Evolutionary conservation across 768 basidiomycete genomes (phyloP), one percentile per base, ranked within the genome.

Genomic region (Suillus cothurnatus): DNA sequence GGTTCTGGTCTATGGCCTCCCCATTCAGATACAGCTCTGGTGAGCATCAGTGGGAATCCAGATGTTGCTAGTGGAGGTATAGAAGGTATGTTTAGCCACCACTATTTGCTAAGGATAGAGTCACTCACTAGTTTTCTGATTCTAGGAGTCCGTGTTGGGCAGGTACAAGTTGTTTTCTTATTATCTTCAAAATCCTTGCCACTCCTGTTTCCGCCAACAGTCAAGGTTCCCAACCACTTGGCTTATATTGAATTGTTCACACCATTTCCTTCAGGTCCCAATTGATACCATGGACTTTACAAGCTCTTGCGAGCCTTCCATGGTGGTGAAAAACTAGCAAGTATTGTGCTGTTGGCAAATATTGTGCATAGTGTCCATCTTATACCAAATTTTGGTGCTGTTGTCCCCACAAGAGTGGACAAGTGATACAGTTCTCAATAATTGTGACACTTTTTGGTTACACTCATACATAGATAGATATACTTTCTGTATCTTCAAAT

Each of bases 21-120:
- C 1, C 65, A 75, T 4, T 82, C 81, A 69, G 80, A 83, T 64
- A 80, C 75, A 4, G 77, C 67, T 1, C 65, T 80, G 4, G 64
- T 77, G 43, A 72, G 73, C 19, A 53, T n/a, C 26, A 41, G 49
- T 43, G 17, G 17, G 17, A 21, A 43, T 43, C 32, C 50, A 45
- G 26, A 55, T 64, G 15, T 23, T 50, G 41, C 6, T 43, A 43
- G 21, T 19, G 66, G 47, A 21, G 72, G 71, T 2, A 41, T 68
- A 14, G 38, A n/a, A n/a, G n/a, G n/a, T n/a, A n/a, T n/a, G n/a
- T n/a, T n/a, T n/a, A n/a, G n/a, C n/a, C n/a, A n/a, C 19, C 43
- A 43, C 43, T 43, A 43, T 43, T 43, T 43, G 19, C 43, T 41
- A 21, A 43, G 41, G 41, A 41, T 41, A 6, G 41, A 41, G 41